Conservation (phyloP, 495 filamentous ascomycete genomes). For the Parathielavia hyrcaniae region DNA sequence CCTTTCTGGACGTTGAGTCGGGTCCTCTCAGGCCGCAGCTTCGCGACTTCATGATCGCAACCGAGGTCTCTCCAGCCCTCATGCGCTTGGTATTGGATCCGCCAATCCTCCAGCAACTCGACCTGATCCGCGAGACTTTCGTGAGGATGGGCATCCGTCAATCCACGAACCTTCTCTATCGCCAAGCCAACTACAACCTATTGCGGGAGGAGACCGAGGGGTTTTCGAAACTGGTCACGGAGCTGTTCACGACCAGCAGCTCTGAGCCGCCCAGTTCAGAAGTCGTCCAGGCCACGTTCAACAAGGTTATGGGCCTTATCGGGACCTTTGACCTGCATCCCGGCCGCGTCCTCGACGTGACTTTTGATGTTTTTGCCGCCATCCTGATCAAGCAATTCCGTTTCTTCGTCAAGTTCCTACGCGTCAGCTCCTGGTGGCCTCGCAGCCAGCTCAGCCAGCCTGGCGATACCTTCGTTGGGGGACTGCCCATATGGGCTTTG, state of each 20-base stretch:
- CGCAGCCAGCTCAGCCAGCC: constrained; percentile 45
- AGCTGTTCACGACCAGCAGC: constrained; percentile 56
- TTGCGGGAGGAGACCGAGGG: constrained; percentile 94
- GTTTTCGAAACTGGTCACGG: constrained; percentile 62
- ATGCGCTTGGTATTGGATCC: constrained; percentile 83
- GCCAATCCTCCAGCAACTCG: constrained; percentile 62
- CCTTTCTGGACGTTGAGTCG: constrained; percentile 64
- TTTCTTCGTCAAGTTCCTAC: constrained; percentile 88
- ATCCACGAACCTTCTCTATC: constrained; percentile 85
- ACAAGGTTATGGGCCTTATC: constrained; percentile 64
- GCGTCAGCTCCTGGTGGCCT: constrained; percentile 96
- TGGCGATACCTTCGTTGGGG: constrained; percentile 38
- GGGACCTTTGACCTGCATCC: constrained; percentile 55
- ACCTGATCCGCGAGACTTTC: constrained; percentile 79
- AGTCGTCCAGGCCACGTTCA: constrained; percentile 46
- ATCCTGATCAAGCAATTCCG: constrained; percentile 53
- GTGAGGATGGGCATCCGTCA: constrained; percentile 75
- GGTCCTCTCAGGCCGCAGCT: constrained; percentile 37
- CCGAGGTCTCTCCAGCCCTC: constrained; percentile 60
- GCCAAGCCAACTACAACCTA: constrained; percentile 93
- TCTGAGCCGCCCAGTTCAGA: constrained; percentile 42
- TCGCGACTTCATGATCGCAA: constrained; percentile 57
- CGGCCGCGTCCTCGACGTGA: constrained; percentile 88
- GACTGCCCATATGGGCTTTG: constrained; percentile 75
- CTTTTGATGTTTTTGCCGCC: constrained; percentile 42